These are phyloP conservation scores for Blastobotrys persicus DNA, from an alignment of 1,139 yeast genomes.

Conservation along the genomic window DNA sequence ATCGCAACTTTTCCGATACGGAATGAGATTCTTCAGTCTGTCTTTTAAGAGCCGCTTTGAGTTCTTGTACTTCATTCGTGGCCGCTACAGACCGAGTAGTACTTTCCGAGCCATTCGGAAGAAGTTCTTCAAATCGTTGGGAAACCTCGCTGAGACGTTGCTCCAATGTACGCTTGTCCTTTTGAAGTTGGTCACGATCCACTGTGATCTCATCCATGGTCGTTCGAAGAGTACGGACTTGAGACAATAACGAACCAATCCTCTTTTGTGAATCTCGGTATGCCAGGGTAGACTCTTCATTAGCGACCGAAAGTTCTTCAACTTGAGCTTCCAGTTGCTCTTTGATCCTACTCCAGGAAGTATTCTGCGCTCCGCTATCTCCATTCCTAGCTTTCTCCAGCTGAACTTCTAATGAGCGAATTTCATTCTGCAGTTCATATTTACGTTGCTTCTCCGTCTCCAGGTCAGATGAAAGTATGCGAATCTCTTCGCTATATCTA, in stretches of 20 bases:
- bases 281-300: constrained; percentile 43
- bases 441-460: constrained; percentile 51
- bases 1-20: constrained; percentile 22
- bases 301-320: constrained; percentile 49
- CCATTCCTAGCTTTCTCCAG: constrained; percentile 22
- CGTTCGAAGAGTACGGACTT: constrained; percentile 35
- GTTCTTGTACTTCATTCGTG: constrained; percentile 22
- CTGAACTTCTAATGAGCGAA: constrained; percentile 45
- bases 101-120: constrained; percentile 16
- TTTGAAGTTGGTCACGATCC: constrained; percentile 39
- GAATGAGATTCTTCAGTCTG: constrained; percentile 27
- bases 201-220: constrained; percentile 39
- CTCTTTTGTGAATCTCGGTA: constrained; percentile 40
- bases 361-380: constrained; percentile 17
- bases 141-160: constrained; percentile 34
- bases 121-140: constrained; percentile 32
- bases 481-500: constrained; percentile 55
- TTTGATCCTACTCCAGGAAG: constrained; percentile 43
- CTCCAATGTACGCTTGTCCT: constrained; percentile 40
- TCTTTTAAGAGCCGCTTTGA: constrained; percentile 25
- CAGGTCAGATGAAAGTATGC: constrained; percentile 56
- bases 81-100: constrained; percentile 12
- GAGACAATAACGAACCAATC: constrained; percentile 36
- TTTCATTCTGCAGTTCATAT: constrained; percentile 53
- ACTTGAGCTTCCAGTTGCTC: constrained; percentile 53